Conservation (phyloP, 345 rosid species). For the Aquilaria yunnanensis region DNA sequence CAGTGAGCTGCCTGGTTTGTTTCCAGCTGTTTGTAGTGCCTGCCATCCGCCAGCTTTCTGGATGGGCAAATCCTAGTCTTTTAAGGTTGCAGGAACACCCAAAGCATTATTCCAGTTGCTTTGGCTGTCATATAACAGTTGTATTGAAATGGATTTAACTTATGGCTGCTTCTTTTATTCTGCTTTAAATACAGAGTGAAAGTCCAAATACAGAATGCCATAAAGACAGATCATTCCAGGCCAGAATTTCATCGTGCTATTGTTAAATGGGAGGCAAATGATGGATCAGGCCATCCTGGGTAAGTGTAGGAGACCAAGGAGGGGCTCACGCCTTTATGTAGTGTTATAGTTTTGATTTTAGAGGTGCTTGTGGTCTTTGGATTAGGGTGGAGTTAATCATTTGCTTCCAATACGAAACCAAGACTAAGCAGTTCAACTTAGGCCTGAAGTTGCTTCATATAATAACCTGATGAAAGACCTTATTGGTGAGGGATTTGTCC, state of each 20-base stretch:
- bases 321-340: neutral
- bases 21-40: conserved; percentile 88
- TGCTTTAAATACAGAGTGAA: conserved; percentile 44
- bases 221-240: conserved; percentile 58
- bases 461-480: too few relatives aligned
- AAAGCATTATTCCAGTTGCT: conserved; percentile 4
- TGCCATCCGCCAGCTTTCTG: conserved; percentile 66
- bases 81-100: conserved; percentile 48
- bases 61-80: conserved; percentile 78
- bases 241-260: conserved; percentile 75
- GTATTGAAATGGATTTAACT: neutral
- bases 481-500: too few relatives aligned
- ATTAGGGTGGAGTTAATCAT: too few relatives aligned
- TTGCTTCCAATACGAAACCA: too few relatives aligned
- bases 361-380: too few relatives aligned
- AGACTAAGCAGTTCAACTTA: too few relatives aligned
- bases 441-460: too few relatives aligned
- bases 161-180: conserved; percentile 1
- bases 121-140: conserved; percentile 7
- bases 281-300: conserved; percentile 91
- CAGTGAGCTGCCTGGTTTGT: conserved; percentile 90
- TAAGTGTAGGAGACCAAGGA: conserved; percentile 20
- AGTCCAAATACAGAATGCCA: conserved; percentile 57
- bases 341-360: neutral
- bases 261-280: conserved; percentile 67